A percentile compares a stretch with the other conserved stretches of the same genome.
Conservation (phyloP, 495 filamentous ascomycete species). For the Penicillium dipodomyicola region DNA sequence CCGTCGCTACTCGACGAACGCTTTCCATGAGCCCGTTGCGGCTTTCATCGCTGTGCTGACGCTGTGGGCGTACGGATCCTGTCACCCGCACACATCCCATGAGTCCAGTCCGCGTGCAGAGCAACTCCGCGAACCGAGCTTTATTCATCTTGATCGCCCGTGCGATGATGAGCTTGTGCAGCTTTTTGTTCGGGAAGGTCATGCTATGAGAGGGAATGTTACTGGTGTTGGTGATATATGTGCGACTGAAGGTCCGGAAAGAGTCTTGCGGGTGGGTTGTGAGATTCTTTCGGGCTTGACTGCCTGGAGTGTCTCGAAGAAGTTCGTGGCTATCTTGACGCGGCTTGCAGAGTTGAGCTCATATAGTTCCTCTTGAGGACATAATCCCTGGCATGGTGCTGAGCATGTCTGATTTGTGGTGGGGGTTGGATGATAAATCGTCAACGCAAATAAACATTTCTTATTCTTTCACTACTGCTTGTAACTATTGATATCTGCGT, state of each 20-base stretch:
- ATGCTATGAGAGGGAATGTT: conserved; percentile 46
- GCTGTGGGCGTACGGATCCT: conserved; percentile 53
- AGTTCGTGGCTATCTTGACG: conserved; percentile 33
- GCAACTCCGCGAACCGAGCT: conserved; percentile 25
- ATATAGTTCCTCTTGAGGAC: not conserved
- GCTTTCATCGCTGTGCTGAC: conserved; percentile 48
- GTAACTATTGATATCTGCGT: not conserved
- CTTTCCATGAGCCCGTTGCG: conserved; percentile 51
- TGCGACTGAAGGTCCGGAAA: conserved; percentile 39
- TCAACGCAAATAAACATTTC: not conserved
- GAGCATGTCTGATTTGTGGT: not conserved
- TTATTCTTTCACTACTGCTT: not conserved
- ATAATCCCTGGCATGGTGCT: not conserved
- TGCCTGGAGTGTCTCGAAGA: conserved; percentile 42
- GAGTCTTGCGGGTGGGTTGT: conserved; percentile 42
- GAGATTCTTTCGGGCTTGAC: conserved; percentile 37
- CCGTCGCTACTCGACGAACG: conserved; percentile 45
- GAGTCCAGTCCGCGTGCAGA: conserved; percentile 16
- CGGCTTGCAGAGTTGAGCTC: conserved; percentile 9
- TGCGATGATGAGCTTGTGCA: conserved; percentile 56
- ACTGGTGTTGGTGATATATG: conserved; percentile 53
- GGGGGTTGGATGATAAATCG: not conserved
- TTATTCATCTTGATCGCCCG: conserved; percentile 51
- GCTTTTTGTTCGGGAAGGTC: conserved; percentile 49
- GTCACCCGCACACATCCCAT: conserved; percentile 19